These are phyloP conservation scores for Cordyceps cateniannulata DNA, from an alignment of 2,329 filamentous ascomycete species.

Conservation along the genomic window DNA sequence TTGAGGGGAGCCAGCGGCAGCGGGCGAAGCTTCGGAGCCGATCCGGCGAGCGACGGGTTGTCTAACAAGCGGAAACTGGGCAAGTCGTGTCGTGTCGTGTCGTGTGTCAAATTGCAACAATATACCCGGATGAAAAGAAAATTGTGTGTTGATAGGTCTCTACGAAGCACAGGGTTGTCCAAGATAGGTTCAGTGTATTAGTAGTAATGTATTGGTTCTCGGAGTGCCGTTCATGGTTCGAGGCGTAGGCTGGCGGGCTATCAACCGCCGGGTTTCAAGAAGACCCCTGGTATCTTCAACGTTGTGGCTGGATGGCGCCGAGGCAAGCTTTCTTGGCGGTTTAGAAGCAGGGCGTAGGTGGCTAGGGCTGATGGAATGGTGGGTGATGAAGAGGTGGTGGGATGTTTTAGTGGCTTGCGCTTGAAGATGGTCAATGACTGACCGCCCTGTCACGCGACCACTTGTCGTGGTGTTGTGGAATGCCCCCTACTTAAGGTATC, in stretches of 20 bases:
- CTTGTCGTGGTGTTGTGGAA: not conserved
- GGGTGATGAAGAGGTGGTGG: not conserved
- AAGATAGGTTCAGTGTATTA: not conserved
- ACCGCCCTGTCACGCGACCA: not conserved
- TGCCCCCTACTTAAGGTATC: too few relatives aligned
- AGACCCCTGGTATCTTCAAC: not conserved
- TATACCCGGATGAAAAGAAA: not conserved
- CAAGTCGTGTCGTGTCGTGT: not conserved
- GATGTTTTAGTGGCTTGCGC: not conserved
- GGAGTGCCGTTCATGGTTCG: not conserved
- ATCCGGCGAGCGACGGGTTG: not conserved
- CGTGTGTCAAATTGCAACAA: not conserved
- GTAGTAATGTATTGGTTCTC: not conserved
- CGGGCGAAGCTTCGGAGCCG: conserved; percentile 2
- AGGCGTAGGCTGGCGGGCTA: not conserved
- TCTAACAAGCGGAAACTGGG: not conserved
- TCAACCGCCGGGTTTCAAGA: not conserved
- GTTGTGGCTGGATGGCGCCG: not conserved
- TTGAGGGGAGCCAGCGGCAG: conserved; percentile 17
- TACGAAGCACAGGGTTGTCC: not conserved
- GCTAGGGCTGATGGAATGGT: not conserved
- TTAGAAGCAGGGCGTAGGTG: not conserved
- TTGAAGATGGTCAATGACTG: not conserved
- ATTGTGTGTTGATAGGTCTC: not conserved
- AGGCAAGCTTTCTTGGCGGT: not conserved